Percentiles rank a stretch among this genome's conserved stretches.
These are phyloP conservation scores for Penicillium malachiteum DNA, from an alignment of 495 filamentous ascomycete genomes.

Conservation along the genomic window DNA sequence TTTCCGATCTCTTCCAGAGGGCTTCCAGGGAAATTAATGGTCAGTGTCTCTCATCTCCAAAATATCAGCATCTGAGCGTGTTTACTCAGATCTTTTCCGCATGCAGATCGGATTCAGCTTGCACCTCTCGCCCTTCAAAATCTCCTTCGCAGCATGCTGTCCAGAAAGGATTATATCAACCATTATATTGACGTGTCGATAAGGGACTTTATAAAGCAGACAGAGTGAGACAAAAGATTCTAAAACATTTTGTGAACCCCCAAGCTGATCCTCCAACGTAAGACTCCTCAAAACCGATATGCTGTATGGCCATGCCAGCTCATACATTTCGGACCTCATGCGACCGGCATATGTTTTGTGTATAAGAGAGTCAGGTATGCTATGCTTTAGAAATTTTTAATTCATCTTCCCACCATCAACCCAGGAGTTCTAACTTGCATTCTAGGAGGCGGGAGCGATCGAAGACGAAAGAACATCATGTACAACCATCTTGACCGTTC, in stretches of 20 bases:
- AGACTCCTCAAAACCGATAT: neutral
- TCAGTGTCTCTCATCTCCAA: no score
- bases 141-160: neutral
- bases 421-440: no score
- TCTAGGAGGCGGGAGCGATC: constrained; percentile 2
- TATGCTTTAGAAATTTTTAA: no score
- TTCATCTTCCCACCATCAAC: no score
- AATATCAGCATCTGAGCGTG: no score
- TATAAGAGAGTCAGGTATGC: constrained; percentile 1
- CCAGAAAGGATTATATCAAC: neutral
- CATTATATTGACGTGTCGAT: neutral
- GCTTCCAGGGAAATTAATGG: neutral
- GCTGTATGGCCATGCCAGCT: constrained; percentile 5
- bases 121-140: neutral
- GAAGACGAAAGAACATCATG: constrained; percentile 6
- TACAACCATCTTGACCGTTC: neutral
- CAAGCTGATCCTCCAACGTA: neutral
- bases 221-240: neutral
- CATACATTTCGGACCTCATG: constrained; percentile 3
- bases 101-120: neutral
- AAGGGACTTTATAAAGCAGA: neutral
- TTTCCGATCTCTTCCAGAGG: neutral
- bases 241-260: neutral
- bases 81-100: neutral
- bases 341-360: neutral